These are phyloP conservation scores for Rhodomyrtus psidioides DNA, from an alignment of 441 rosid species.

Conservation along the genomic window DNA sequence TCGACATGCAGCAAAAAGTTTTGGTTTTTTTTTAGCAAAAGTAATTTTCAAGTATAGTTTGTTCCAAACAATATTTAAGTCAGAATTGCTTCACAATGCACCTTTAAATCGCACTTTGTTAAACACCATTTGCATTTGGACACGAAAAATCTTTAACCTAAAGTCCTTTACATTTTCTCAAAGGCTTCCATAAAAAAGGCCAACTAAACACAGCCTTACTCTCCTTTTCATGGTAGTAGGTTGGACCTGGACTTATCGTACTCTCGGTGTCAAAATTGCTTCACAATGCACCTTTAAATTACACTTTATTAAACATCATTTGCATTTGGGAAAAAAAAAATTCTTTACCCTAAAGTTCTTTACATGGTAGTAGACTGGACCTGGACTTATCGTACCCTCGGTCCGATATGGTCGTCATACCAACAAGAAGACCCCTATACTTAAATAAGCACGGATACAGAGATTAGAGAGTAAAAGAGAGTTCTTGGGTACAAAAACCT, in stretches of 20 bases:
- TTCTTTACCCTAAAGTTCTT: too few relatives aligned
- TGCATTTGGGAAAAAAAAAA: too few relatives aligned
- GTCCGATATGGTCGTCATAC: neutral
- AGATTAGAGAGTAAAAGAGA: neutral
- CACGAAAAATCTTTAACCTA: neutral
- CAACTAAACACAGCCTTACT: neutral
- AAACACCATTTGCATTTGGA: too few relatives aligned
- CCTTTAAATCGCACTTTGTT: neutral
- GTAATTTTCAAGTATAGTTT: neutral
- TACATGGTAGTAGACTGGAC: too few relatives aligned
- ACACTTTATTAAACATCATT: too few relatives aligned
- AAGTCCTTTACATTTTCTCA: neutral
- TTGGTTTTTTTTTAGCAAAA: neutral
- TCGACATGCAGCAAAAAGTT: rapidly evolving
- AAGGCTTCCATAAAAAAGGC: neutral
- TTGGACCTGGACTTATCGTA: neutral
- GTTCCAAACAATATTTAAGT: neutral
- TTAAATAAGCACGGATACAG: neutral
- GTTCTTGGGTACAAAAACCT: neutral
- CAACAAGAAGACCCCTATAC: neutral
- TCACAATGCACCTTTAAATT: too few relatives aligned
- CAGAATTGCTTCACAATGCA: too few relatives aligned
- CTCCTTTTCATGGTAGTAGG: neutral
- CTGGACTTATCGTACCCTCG: neutral
- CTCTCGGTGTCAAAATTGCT: too few relatives aligned